Conservation (phyloP, 1,284 basidiomycete genomes). For the Pterulicium gracile region DNA sequence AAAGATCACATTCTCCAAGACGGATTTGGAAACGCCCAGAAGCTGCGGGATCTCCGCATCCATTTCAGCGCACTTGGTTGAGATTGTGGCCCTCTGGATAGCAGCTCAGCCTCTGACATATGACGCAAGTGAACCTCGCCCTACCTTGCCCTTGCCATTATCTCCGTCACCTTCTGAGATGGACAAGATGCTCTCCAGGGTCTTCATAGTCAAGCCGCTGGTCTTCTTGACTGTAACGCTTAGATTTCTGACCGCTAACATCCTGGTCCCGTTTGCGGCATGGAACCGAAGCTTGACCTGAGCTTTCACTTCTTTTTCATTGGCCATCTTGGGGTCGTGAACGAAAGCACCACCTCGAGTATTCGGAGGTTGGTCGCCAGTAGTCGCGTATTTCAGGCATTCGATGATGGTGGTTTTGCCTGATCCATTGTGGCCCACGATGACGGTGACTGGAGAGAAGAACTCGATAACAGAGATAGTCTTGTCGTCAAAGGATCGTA, state of each 20-base stretch:
- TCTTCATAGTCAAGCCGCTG: slow-evolving; percentile 89
- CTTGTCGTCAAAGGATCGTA: slow-evolving; percentile 92
- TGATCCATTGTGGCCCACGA: slow-evolving; percentile 97
- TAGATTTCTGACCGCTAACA: slow-evolving; percentile 91
- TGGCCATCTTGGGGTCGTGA: slow-evolving; percentile 98
- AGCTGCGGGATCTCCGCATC: slow-evolving; percentile 88
- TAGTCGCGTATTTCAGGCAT: slow-evolving; percentile 98
- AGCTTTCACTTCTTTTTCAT: slow-evolving; percentile 97
- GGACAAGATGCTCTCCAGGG: slow-evolving; percentile 86
- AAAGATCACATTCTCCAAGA: slow-evolving; percentile 98
- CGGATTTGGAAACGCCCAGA: slow-evolving; percentile 94
- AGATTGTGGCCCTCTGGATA: slow-evolving; percentile 78
- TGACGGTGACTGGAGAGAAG: slow-evolving; percentile 95
- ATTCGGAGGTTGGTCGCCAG: slow-evolving; percentile 95
- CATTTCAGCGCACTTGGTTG: slow-evolving; percentile 95
- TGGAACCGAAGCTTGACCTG: slow-evolving; percentile 93
- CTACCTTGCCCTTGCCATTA: slow-evolving; percentile 62
- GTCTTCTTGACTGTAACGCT: slow-evolving; percentile 92
- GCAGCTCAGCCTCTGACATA: background rate
- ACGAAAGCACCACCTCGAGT: slow-evolving; percentile 97
- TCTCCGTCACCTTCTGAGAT: slow-evolving; percentile 58
- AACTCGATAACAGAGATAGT: slow-evolving; percentile 93
- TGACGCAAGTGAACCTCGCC: slow-evolving; percentile 12
- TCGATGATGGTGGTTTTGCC: slow-evolving; percentile 99
- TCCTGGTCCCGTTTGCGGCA: slow-evolving; percentile 78